phyloP scores from a whole-genome alignment of 2,329 filamentous ascomycete species.

The Verticillium isaacii region DNA sequence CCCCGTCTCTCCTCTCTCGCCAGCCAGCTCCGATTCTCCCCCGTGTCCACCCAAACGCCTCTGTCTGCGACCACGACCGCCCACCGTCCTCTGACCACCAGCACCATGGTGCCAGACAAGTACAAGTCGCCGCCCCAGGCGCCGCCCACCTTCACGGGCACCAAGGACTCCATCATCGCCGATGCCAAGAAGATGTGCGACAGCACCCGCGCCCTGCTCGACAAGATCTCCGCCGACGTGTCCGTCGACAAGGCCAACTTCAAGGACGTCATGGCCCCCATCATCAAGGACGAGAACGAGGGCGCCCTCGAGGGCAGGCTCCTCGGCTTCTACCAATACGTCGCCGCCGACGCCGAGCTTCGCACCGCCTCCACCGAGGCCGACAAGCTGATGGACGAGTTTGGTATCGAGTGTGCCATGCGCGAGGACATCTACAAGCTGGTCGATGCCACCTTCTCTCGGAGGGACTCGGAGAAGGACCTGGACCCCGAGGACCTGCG shows the following conservation, averaged over 20 bases:
- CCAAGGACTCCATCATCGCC: conserved; percentile 61
- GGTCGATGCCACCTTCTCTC: conserved; percentile 52
- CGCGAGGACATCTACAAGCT: conserved; percentile 73
- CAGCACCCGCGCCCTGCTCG: conserved; percentile 56
- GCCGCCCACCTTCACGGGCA: conserved; percentile 73
- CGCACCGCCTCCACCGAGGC: conserved; percentile 74
- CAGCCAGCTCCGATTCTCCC: conserved; percentile 45
- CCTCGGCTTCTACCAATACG: conserved; percentile 75
- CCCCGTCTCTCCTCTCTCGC: conserved; percentile 55
- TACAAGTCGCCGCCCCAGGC: conserved; percentile 73
- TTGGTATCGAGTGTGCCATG: conserved; percentile 74
- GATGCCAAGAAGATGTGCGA: conserved; percentile 65
- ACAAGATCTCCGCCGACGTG: conserved; percentile 62
- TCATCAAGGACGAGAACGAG: conserved; percentile 68
- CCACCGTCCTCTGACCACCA: conserved; percentile 34
- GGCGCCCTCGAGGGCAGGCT: conserved; percentile 58
- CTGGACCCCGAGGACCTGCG: conserved; percentile 66
- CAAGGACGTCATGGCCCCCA: conserved; percentile 54
- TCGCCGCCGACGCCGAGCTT: conserved; percentile 63
- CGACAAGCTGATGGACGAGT: conserved; percentile 71
- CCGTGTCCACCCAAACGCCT: conserved; percentile 17
- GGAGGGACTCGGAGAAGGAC: conserved; percentile 44
- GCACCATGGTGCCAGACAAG: conserved; percentile 60
- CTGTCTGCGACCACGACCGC: conserved; percentile 22
- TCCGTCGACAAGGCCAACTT: conserved; percentile 48